Conservation (phyloP, 2,329 filamentous ascomycete species). For the Hypoxylon sp. region DNA sequence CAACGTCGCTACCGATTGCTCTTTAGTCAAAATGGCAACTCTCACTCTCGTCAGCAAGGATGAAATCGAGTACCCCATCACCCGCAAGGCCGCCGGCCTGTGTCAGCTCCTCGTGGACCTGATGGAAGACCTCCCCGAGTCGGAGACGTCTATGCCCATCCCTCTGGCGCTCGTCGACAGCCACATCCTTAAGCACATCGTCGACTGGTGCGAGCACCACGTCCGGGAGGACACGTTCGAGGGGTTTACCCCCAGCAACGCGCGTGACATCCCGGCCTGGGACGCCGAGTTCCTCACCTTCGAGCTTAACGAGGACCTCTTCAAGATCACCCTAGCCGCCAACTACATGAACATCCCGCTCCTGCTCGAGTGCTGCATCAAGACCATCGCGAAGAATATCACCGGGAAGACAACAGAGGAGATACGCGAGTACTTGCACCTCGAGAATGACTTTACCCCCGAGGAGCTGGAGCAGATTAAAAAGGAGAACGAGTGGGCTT, state of each 20-base stretch:
- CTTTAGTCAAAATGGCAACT: conserved; percentile 11
- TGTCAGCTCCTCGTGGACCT: conserved; percentile 96
- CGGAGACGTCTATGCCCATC: conserved; percentile 72
- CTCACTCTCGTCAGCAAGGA: conserved; percentile 14
- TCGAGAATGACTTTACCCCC: conserved; percentile 96
- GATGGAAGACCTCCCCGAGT: conserved; percentile 86
- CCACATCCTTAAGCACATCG: conserved; percentile 88
- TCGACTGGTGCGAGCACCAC: conserved; percentile 97
- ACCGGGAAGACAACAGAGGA: conserved; percentile 99
- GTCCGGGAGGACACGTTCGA: conserved; percentile 51
- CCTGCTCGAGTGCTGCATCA: conserved; percentile 93
- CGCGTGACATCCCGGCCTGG: not conserved
- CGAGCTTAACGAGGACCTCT: conserved; percentile 82
- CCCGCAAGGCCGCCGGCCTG: conserved; percentile 75
- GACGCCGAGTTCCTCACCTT: conserved; percentile 6
- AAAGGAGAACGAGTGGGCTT: conserved; percentile 85
- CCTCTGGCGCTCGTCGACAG: conserved; percentile 94
- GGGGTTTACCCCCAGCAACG: not conserved
- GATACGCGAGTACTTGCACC: conserved; percentile 98
- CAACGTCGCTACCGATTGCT: too few species aligned
- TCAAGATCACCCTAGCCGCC: conserved; percentile 95
- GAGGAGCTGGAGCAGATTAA: conserved; percentile 97
- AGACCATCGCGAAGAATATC: conserved; percentile 99
- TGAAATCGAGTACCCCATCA: not conserved
- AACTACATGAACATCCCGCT: conserved; percentile 99